Evolutionary conservation across 176 grass and related monocot species (phyloP), one percentile per base, ranked within the genome.

Genomic region (Thalia dealbata): DNA sequence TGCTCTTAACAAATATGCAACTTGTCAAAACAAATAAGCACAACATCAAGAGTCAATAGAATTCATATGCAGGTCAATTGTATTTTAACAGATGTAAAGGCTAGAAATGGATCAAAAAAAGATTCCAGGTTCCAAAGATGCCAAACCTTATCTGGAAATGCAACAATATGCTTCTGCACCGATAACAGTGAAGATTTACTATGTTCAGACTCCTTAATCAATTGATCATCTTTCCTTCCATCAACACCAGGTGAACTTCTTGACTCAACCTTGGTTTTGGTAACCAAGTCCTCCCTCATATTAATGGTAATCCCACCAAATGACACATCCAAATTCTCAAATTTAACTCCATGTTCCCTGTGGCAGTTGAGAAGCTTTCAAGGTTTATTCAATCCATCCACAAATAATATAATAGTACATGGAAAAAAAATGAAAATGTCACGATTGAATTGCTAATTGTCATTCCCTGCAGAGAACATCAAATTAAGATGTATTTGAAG

Each of bases 131-230:
- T 25, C 75, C 56, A 71, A 73, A 52, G 63, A 82, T 60, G 61
- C 76, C 74, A 78, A 85, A 96, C 93, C 93, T 96, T 88, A 86
- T 92, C 93, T 75, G 89, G 87, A 84, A 92, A 62, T 74, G 86
- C 59, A 88, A 79, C 55, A 66, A 88, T 86, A 78, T 92, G 81
- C 75, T 96, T 92, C 80, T 89, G 88, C 72, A 88, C 44, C 76
- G 89, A 82, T 73, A 76, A 81, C 51, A 87, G 67, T 82, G 87
- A 88, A 73, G 63, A 74, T 78, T 83, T 63, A 23, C 71, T 81
- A 54, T 81, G 84, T 80, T 83, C 83, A 68, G 84, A 76, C 83
- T 73, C 83, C 70, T 83, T 78, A 78, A 70, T 71, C 67, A 75
- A 77, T 61, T 78, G 83, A 82, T 28, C 80, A 83, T 82, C 82